Percentiles rank a stretch among this genome's conserved stretches.
These are phyloP conservation scores for Pachysandra terminalis DNA, from an alignment of 164 flowering plant genomes.

Conservation along the genomic window DNA sequence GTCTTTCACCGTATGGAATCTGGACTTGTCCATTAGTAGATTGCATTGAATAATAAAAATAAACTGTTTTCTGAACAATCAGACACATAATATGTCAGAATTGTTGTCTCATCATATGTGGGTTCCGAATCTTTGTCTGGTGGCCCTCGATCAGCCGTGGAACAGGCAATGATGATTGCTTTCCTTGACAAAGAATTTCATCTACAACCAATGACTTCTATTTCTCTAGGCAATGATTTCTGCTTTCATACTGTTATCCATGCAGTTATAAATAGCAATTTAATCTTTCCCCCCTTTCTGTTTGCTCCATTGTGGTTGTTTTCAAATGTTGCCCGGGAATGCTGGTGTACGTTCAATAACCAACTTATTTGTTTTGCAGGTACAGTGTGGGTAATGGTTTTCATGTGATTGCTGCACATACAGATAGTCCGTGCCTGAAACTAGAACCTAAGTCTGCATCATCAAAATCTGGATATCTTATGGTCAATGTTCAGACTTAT, in stretches of 20 bases:
- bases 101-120: no score
- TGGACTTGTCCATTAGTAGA: not conserved
- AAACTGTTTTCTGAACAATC: not conserved
- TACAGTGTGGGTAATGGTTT: slow-evolving; percentile 72
- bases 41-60: no score
- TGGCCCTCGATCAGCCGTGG: no score
- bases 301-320: not conserved
- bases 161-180: not conserved
- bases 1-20: not conserved
- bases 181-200: not conserved
- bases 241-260: not conserved
- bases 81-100: not conserved
- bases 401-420: slow-evolving; percentile 91
- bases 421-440: slow-evolving; percentile 93
- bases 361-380: slow-evolving; percentile 41
- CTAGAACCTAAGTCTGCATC: slow-evolving; percentile 87
- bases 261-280: no score
- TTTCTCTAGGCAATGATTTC: not conserved
- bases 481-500: slow-evolving; percentile 93
- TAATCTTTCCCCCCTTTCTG: not conserved
- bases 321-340: not conserved
- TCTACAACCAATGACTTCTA: not conserved
- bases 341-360: not conserved
- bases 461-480: slow-evolving; percentile 65
- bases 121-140: no score